Base-by-base conservation (phyloP, 1,284 basidiomycete species). In the Tausonia pullulans region DNA sequence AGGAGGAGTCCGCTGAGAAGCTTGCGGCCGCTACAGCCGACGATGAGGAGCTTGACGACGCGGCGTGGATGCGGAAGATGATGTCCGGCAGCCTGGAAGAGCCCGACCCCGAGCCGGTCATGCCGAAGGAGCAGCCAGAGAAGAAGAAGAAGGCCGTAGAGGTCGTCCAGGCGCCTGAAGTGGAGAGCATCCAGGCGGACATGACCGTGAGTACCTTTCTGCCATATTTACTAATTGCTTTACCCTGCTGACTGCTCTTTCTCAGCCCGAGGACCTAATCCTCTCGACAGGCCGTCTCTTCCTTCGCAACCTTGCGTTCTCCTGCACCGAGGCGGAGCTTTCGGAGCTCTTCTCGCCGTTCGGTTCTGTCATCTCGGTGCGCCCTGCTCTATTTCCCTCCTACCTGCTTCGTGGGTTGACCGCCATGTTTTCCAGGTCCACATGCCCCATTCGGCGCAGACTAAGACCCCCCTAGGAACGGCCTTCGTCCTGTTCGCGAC, bases 221-320 rank as follows among this genome's bases (percentile, higher is more conserved):
- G 7, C 27, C 7, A 6, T 8, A 41, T 13, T 43, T 43, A 58
- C 40, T 41, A 41, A 27, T 44, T 16, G 27, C 4, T 56, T 8
- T 6, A 3, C 45, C 10, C 13, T 46, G 8, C 27, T 6, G 27
- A 13, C 27, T 50, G 41, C 2, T 45, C 40, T 27, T 27, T 50
- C 43, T 3, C 52, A 65, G 64, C 78, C 79, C 0, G 82, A 79
- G 67, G 80, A 82, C 45, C 84, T 84, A 0, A 91, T 97, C 64
- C 78, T 88, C 40, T 82, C 83, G 65, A 92, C 90, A 0, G 83
- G 84, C 0, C 84, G 95, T 1, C 78, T 98, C 4, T 98, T 98
- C 73, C 79, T 98, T 5, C 89, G 95, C 11, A 98, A 98, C 73
- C 77, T 98, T 16, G 82, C 93, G 0, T 98, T 91, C 72, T 82